Percentiles rank a stretch among this genome's conserved stretches.
Conservation (phyloP, 768 basidiomycete genomes). For the Dioszegia crocea region DNA sequence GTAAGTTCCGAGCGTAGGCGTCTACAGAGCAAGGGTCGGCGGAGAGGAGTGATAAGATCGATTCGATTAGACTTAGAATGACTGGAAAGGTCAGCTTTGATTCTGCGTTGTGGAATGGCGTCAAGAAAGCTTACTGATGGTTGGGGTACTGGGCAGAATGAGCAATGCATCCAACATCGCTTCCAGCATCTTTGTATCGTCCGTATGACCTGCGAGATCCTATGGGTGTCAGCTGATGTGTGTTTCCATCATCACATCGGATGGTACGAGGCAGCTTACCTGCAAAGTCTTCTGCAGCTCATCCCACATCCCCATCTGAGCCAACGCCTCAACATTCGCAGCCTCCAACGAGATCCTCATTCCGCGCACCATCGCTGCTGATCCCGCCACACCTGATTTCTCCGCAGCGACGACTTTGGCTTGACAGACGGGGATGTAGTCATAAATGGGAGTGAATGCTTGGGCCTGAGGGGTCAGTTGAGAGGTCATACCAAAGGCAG, state of each 20-base stretch:
- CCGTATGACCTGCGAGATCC: not conserved
- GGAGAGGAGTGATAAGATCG: not conserved
- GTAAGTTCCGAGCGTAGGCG: not conserved
- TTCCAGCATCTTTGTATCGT: constrained; percentile 1
- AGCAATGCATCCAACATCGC: not conserved
- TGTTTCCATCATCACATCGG: not conserved
- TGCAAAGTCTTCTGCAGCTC: not conserved
- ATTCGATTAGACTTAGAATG: not conserved
- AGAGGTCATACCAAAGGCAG: too few species aligned
- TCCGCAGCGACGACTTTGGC: not conserved
- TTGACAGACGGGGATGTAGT: constrained; percentile 1
- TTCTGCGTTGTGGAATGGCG: not conserved
- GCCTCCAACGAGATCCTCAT: not conserved
- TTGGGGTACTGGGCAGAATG: not conserved
- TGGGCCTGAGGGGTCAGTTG: not conserved
- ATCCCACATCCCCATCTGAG: not conserved
- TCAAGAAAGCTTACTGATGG: not conserved
- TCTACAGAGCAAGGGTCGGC: not conserved
- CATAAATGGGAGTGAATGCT: not conserved
- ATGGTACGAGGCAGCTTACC: not conserved
- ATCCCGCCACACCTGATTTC: not conserved
- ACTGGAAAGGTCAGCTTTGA: constrained; percentile 1
- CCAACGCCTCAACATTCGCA: not conserved
- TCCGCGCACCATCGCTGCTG: not conserved
- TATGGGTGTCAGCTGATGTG: too few species aligned